These are phyloP conservation scores for Saksenaea oblongispora DNA, from an alignment of 371 early-diverging fungal genomes.

Conservation along the genomic window DNA sequence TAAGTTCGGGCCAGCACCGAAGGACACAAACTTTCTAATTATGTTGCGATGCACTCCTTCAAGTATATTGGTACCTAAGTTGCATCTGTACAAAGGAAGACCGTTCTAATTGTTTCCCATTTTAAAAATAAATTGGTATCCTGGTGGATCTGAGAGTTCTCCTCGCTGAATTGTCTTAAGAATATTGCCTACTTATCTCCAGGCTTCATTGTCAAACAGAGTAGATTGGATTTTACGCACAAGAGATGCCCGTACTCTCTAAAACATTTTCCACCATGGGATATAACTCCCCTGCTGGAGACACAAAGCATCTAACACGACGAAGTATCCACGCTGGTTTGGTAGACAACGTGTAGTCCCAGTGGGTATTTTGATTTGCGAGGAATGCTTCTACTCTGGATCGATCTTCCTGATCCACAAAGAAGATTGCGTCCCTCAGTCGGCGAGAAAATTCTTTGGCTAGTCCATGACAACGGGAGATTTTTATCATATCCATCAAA, in stretches of 20 bases:
- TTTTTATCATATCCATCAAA: too few species aligned
- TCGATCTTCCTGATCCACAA: too few species aligned
- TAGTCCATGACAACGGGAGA: too few species aligned
- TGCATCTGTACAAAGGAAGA: not conserved
- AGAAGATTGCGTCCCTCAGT: too few species aligned
- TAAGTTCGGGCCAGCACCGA: not conserved
- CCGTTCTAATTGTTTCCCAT: not conserved
- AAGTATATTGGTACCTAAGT: not conserved
- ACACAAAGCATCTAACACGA: too few species aligned
- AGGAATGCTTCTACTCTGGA: too few species aligned
- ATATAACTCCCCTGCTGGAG: too few species aligned
- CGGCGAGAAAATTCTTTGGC: too few species aligned
- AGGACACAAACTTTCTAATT: not conserved
- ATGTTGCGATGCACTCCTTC: constrained; percentile 8
- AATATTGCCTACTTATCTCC: not conserved
- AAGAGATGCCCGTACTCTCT: not conserved
- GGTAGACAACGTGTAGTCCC: too few species aligned
- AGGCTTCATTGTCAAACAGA: not conserved
- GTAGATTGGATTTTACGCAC: not conserved
- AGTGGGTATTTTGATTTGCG: too few species aligned
- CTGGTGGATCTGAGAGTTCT: not conserved
- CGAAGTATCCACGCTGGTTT: too few species aligned
- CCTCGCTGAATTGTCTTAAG: not conserved
- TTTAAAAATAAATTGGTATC: not conserved
- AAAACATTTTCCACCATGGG: too few species aligned